phyloP scores from a whole-genome alignment of 176 grass and related monocot species.

The Raddia guianensis region DNA sequence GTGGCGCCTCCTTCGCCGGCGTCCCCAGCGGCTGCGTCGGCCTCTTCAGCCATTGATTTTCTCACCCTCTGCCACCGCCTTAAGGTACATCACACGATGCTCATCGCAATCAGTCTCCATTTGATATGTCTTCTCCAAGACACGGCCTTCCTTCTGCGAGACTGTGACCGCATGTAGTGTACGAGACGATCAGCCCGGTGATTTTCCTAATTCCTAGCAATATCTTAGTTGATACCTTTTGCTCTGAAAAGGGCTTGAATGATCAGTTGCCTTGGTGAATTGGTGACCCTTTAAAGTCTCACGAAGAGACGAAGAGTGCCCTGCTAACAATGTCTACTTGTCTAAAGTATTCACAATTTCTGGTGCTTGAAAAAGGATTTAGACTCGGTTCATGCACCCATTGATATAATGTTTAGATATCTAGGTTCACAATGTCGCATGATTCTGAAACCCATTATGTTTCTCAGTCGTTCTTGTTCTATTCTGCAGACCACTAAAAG shows the following conservation, averaged over 20 bases:
- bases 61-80: conserved; percentile 89
- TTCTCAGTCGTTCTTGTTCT: background rate
- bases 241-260: background rate
- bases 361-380: conserved; percentile 5
- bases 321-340: background rate
- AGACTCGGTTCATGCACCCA: background rate
- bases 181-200: background rate
- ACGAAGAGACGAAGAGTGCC: background rate
- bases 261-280: background rate
- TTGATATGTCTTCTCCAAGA: background rate
- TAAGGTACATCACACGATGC: conserved; percentile 52
- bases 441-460: conserved; percentile 19
- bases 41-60: conserved; percentile 86
- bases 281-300: background rate
- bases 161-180: background rate
- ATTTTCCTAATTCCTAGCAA: background rate
- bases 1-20: conserved; percentile 14
- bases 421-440: background rate
- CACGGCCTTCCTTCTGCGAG: background rate
- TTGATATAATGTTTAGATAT: background rate
- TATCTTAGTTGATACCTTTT: background rate
- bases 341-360: background rate
- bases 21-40: conserved; percentile 38
- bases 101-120: background rate
- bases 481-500: conserved; percentile 86